phyloP scores from a whole-genome alignment of 75 land plant species.

The Pseudotsuga menziesii region DNA sequence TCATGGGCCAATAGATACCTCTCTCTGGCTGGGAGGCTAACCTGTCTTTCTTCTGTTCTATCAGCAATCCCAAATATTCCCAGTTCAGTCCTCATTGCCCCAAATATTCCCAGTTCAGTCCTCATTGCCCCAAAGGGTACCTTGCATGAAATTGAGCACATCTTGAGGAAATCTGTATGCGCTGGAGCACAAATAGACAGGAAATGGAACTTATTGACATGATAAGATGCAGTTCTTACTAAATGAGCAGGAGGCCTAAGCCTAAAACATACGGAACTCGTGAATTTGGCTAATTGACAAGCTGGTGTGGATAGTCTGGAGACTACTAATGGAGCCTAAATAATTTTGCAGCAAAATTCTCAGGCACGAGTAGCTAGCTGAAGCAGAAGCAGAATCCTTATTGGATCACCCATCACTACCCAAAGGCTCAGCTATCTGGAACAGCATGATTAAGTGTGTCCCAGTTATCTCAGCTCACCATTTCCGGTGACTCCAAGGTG shows the following conservation, averaged over 20 bases:
- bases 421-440: no score
- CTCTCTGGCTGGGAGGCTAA: background rate
- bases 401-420: no score
- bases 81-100: background rate
- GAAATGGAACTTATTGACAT: background rate
- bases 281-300: background rate
- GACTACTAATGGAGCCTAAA: background rate
- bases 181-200: background rate
- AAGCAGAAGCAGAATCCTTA: no score
- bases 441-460: no score
- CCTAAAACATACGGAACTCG: background rate
- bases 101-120: background rate
- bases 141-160: background rate
- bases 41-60: background rate
- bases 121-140: background rate
- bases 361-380: background rate
- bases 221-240: background rate
- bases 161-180: background rate
- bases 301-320: background rate
- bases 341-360: background rate
- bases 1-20: background rate
- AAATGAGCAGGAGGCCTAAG: background rate
- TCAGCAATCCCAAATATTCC: background rate
- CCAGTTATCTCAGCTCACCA: no score
- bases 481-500: no score